Evolutionary conservation across 306 rosid genomes (phyloP).

Genomic region (Dryas drummondii): DNA sequence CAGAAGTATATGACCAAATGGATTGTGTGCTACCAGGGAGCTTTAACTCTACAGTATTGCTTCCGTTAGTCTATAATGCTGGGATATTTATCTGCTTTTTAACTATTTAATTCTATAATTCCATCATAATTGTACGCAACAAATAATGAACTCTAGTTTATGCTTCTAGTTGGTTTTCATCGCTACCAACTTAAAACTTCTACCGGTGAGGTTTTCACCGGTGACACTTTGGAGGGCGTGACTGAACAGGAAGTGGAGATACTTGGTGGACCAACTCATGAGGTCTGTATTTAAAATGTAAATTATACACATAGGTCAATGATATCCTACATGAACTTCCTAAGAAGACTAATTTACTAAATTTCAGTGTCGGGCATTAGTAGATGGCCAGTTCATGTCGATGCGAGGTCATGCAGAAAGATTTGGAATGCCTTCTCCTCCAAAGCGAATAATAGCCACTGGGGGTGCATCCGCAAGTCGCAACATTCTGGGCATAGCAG

Average conservation of each 20-base stretch:
- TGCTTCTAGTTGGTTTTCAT: slow-evolving; percentile 74
- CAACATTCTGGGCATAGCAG: slow-evolving; percentile 66
- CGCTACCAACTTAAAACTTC: slow-evolving; percentile 67
- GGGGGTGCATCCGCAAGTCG: slow-evolving; percentile 93
- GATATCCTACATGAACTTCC: slow-evolving; percentile 12
- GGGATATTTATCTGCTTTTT: neutral
- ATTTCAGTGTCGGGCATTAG: slow-evolving; percentile 73
- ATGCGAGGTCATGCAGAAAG: slow-evolving; percentile 98
- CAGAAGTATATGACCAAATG: neutral
- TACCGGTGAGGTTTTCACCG: slow-evolving; percentile 48
- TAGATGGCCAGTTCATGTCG: slow-evolving; percentile 87
- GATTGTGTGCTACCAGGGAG: neutral
- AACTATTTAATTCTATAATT: neutral
- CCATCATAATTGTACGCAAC: neutral
- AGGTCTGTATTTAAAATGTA: slow-evolving; percentile 53
- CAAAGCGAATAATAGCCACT: slow-evolving; percentile 87
- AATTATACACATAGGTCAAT: slow-evolving; percentile 9
- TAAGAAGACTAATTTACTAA: slow-evolving; percentile 11
- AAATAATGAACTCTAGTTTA: neutral
- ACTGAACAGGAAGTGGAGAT: slow-evolving; percentile 59
- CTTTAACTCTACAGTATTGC: neutral
- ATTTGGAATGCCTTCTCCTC: slow-evolving; percentile 94
- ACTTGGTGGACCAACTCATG: slow-evolving; percentile 82
- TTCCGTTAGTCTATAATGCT: neutral
- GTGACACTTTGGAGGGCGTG: slow-evolving; percentile 43